Evolutionary conservation across 2,329 filamentous ascomycete species (phyloP).

Genomic region (Fusarium lateritium): DNA sequence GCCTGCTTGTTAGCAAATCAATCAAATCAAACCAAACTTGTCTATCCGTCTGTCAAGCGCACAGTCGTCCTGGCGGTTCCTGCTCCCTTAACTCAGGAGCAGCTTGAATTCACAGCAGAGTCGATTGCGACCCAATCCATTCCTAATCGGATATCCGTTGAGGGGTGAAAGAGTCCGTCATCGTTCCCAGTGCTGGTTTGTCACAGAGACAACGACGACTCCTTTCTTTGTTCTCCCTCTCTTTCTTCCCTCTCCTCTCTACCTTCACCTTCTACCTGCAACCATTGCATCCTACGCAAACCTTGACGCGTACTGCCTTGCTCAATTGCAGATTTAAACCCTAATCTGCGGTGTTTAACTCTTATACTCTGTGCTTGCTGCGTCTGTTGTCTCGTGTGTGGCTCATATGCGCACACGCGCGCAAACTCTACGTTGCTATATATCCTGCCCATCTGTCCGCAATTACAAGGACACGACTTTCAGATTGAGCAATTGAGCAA

Average conservation of each 20-base stretch:
- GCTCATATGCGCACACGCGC: constrained; percentile 47
- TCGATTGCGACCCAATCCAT: constrained; percentile 42
- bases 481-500: constrained; percentile 29
- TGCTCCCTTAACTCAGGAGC: constrained; percentile 23
- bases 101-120: constrained; percentile 10
- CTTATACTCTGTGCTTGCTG: constrained; percentile 22
- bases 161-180: constrained; percentile 17
- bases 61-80: constrained; percentile 29
- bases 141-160: constrained; percentile 41
- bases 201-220: constrained; percentile 21
- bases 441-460: constrained; percentile 2
- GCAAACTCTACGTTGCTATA: constrained; percentile 30
- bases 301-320: constrained; percentile 9
- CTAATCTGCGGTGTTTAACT: constrained; percentile 12
- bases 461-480: background rate
- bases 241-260: constrained; percentile 5
- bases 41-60: constrained; percentile 21
- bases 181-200: constrained; percentile 26
- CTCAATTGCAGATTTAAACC: constrained; percentile 13
- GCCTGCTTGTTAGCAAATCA: constrained; percentile 37
- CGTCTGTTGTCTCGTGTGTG: constrained; percentile 28
- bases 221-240: constrained; percentile 21
- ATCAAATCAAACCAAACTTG: constrained; percentile 8
- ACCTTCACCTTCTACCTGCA: constrained; percentile 14
- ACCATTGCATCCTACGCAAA: constrained; percentile 27